phyloP scores from a whole-genome alignment of 305 asterid genomes.

The Withania somnifera region DNA sequence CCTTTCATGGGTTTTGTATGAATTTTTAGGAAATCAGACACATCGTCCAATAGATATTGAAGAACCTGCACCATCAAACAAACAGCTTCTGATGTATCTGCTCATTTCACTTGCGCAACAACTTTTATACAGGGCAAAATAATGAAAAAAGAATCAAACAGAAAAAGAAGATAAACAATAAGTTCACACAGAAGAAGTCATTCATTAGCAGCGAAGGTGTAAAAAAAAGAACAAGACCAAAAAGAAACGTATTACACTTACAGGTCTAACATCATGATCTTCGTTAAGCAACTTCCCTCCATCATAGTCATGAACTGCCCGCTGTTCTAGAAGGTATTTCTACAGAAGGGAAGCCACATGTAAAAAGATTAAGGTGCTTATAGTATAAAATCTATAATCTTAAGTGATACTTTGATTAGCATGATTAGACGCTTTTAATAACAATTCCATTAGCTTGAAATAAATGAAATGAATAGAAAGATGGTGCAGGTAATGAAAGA shows the following conservation, averaged over 20 bases:
- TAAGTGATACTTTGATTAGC: background rate
- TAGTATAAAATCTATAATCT: background rate
- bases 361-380: background rate
- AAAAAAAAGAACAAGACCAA: background rate
- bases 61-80: slow-evolving; percentile 57
- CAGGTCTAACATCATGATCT: slow-evolving; percentile 88
- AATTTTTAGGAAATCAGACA: slow-evolving; percentile 64
- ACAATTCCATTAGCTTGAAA: background rate
- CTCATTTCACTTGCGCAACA: background rate
- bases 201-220: background rate
- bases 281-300: slow-evolving; percentile 94
- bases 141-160: background rate
- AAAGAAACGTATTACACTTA: slow-evolving; percentile 26
- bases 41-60: slow-evolving; percentile 85
- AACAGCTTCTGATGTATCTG: slow-evolving; percentile 11
- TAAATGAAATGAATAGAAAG: background rate
- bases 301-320: slow-evolving; percentile 81
- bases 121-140: background rate
- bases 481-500: background rate
- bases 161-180: background rate
- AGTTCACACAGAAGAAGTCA: background rate
- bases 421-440: background rate
- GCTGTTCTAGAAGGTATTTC: slow-evolving; percentile 93
- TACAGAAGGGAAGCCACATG: slow-evolving; percentile 22
- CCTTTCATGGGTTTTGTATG: slow-evolving; percentile 27